Base-by-base conservation (phyloP, 1,284 basidiomycete species). In the Ganoderma resinaceum region DNA sequence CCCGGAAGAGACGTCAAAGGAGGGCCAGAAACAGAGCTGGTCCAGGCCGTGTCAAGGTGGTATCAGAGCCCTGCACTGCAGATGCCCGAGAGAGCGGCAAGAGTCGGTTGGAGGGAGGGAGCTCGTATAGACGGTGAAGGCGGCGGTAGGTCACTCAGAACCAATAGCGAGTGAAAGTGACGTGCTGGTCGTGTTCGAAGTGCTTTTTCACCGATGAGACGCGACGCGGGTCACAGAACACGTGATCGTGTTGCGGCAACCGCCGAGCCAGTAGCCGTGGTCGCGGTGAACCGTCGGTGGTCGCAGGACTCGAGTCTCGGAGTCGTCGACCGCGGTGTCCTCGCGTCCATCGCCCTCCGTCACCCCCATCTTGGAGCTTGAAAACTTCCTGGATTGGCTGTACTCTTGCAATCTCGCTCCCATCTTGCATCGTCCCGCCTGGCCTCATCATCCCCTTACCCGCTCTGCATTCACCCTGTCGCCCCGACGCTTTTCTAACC, bases 1-100 rank as follows among this genome's bases (percentile, higher is more conserved):
- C 23, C n/a, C n/a, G 26, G 23, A 11, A 26, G 31, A 58, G 26
- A 20, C 31, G 55, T 0, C 38, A 43, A 42, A 9, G 23, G 38
- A 16, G 9, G 1, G 31, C 26, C 33, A 23, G 55, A 43, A n/a
- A n/a, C n/a, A n/a, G 38, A 37, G 49, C 14, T 23, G 40, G n/a
- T n/a, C n/a, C n/a, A n/a, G n/a, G 20, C 33, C 14, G 8, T 49
- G 46, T 26, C 3, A 11, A 49, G n/a, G n/a, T 23, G 29, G 31
- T 63, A 58, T 53, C 49, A 69, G 72, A 72, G 72, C 68, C 68
- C 74, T 63, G 74, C 74, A 68, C 71, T 72, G 53, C 33, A 53
- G 42, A 58, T 46, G 60, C 9, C 33, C 40, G 59, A 61, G 59
- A 46, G 58, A 38, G 29, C 26, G 49, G 33, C 16, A 53, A 52